These are phyloP conservation scores for Setaria viridis DNA, from an alignment of 202 grass and related monocot species.

Conservation along the genomic window DNA sequence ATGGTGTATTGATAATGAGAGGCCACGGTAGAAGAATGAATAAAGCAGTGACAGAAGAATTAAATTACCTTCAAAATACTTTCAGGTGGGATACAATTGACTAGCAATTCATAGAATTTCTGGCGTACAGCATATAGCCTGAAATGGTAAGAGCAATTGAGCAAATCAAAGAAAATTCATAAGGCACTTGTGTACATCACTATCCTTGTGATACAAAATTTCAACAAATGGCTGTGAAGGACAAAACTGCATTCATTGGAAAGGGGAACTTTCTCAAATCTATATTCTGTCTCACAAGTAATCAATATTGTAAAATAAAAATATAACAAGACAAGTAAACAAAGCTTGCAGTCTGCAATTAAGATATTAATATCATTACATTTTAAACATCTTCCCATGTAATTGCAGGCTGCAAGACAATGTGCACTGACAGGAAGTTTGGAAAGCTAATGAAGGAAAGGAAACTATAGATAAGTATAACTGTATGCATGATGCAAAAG, in stretches of 20 bases:
- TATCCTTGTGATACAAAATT: not conserved
- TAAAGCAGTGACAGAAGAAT: conserved; percentile 25
- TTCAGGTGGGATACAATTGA: conserved; percentile 98
- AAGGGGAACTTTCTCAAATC: not conserved
- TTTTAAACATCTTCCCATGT: not conserved
- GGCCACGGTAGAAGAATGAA: not conserved
- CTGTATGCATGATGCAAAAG: not conserved
- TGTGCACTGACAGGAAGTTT: not conserved
- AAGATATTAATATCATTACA: not conserved
- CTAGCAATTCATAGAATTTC: conserved; percentile 97
- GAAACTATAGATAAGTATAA: not conserved
- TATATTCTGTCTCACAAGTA: not conserved
- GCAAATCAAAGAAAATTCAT: conserved; percentile 29
- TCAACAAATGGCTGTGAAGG: not conserved
- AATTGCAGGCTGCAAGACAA: not conserved
- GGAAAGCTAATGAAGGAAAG: not conserved
- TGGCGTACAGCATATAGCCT: conserved; percentile 91
- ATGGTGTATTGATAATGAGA: not conserved
- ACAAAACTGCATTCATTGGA: conserved; percentile 6
- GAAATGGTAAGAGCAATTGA: conserved; percentile 34
- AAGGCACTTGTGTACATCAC: not conserved
- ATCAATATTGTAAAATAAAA: not conserved
- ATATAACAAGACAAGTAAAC: conserved; percentile 12
- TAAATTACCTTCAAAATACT: conserved; percentile 86
- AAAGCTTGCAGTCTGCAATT: not conserved